Conservation (phyloP, 2,329 filamentous ascomycete genomes). For the Epicoccum nigrum region DNA sequence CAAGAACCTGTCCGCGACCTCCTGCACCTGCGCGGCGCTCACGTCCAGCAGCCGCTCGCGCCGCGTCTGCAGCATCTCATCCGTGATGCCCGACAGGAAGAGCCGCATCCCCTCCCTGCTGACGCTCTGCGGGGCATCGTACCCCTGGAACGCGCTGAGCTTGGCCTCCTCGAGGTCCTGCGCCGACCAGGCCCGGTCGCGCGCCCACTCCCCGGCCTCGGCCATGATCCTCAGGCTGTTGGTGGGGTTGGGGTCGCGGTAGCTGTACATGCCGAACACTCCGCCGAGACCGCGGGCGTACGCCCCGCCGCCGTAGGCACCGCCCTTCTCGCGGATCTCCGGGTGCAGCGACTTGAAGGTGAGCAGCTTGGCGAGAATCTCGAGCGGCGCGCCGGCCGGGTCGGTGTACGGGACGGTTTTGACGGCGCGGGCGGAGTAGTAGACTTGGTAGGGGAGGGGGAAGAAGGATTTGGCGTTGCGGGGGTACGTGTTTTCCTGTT, state of each 20-base stretch:
- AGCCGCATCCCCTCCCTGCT: conserved; percentile 84
- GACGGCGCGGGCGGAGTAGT: conserved; percentile 84
- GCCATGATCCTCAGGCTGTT: conserved; percentile 87
- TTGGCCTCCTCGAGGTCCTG: conserved; percentile 95
- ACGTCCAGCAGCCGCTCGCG: conserved; percentile 88
- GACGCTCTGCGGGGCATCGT: conserved; percentile 88
- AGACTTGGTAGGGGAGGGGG: conserved; percentile 94
- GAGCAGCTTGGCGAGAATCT: conserved; percentile 87
- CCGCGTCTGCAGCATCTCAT: conserved; percentile 86
- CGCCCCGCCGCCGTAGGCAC: conserved; percentile 92
- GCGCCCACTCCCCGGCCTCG: conserved; percentile 81
- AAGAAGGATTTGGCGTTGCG: conserved; percentile 77
- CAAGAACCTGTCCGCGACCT: conserved; percentile 81
- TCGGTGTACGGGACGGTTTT: conserved; percentile 85
- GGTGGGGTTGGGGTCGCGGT: conserved; percentile 91
- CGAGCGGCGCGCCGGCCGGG: conserved; percentile 76
- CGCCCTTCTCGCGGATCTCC: conserved; percentile 96
- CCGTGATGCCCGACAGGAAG: conserved; percentile 83
- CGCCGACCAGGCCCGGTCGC: conserved; percentile 79
- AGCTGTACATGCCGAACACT: conserved; percentile 92
- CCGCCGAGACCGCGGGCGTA: conserved; percentile 81
- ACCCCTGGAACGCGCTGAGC: conserved; percentile 87
- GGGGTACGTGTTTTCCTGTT: conserved; percentile 45
- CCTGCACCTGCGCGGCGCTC: conserved; percentile 76
- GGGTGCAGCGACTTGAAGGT: conserved; percentile 97